Evolutionary conservation across 2,329 filamentous ascomycete species (phyloP).

Genomic region (Colletotrichum cordylinicola): DNA sequence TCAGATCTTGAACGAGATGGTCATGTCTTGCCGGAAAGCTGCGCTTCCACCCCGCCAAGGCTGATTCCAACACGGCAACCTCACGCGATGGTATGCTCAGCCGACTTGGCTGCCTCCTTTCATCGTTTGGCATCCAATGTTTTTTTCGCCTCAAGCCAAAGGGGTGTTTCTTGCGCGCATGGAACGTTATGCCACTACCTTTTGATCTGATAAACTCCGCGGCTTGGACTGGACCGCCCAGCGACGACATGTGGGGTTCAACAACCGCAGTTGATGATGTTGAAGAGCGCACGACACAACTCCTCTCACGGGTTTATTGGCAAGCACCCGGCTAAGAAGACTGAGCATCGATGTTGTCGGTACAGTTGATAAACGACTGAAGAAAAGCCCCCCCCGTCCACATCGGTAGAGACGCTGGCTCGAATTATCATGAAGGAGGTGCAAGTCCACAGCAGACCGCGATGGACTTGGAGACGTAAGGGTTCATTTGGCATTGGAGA

Average conservation of each 20-base stretch:
- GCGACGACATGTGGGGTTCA: neutral
- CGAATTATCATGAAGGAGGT: neutral
- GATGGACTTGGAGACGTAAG: neutral
- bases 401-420: neutral
- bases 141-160: neutral
- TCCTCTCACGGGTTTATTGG: neutral
- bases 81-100: neutral
- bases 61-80: neutral
- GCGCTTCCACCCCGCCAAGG: constrained; percentile 6
- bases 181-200: neutral
- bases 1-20: neutral
- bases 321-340: neutral
- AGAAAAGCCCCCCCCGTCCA: neutral
- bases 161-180: neutral
- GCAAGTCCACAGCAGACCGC: neutral
- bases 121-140: neutral
- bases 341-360: neutral
- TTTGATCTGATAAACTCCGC: neutral
- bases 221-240: neutral
- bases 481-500: neutral
- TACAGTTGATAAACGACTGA: neutral
- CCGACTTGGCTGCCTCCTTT: neutral
- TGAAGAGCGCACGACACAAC: neutral
- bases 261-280: neutral
- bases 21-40: constrained; percentile 8